Evolutionary conservation across 345 rosid species (phyloP), one percentile per base, ranked within the genome.

Genomic region (Gossypium bickii): DNA sequence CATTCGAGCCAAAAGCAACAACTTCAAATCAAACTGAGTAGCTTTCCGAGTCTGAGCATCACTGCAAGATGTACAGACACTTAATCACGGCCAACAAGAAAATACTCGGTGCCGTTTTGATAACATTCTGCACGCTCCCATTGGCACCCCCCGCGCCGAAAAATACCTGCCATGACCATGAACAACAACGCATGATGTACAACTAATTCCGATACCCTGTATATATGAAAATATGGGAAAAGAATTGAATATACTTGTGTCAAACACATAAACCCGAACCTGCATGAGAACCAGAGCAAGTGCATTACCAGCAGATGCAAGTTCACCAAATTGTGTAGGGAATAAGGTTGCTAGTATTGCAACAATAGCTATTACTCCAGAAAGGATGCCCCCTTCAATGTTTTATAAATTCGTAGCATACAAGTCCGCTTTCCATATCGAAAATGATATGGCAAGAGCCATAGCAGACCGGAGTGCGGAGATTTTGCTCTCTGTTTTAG

Each of bases 201-300:
- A 34, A 5, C 41, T 34, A 34, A 34, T 34, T 34, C 41, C 41
- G 7, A 5, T 34, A 5, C 41, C 7, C 41, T 5, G 41, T 34
- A 34, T 34, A 5, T 4, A 34, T 34, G 41, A 34, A 34, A 34
- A 34, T 34, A 4, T 34, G 7, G 1, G 41, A 34, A 34, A 34
- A 34, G 41, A 34, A 34, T 34, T 5, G 41, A 34, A 34, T 34
- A 5, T 34, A 34, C 41, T 34, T 34, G 41, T 34, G 41, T 34
- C 41, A 34, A 34, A 34, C 41, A 34, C 41, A 34, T 34, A 34
- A 34, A 6, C 41, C 41, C n/a, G 27, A 11, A 92, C 98, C 96
- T 92, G 96, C 89, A 92, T 90, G 76, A 93, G 89, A 77, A 88
- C 74, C 72, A 92, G 76, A 72, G 97, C 88, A 52, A 92, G 78